Evolutionary conservation across 441 rosid species (phyloP), one percentile per base, ranked within the genome.

Genomic region (Populus trichocarpa): DNA sequence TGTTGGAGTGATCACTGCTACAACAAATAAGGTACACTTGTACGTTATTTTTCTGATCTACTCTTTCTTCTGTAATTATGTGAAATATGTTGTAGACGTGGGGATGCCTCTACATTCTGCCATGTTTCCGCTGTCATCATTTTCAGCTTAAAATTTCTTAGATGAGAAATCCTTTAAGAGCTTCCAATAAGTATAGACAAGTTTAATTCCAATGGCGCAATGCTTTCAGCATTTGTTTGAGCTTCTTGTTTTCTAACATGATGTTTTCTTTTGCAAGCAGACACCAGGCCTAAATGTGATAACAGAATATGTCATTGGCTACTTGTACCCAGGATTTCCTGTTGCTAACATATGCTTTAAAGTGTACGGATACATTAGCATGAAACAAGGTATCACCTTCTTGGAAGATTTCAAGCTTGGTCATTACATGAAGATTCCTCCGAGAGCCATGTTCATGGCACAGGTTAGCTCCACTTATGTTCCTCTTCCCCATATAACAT

Each of bases 401-500:
- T 84, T 95, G 71, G 94, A 92, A 85, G 98, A 95, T 83, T 93
- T 95, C 83, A 95, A 95, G 87, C 98, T 95, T 36, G 99, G 99
- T 79, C 98, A 95, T 73, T 93, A 95, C 81, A 95, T 95, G 99
- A 95, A 95, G 85, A 93, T 95, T 79, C 98, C 97, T 73, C 99
- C 99, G 42, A 87, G 92, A 80, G 89, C 89, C 35, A 92, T 93
- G 97, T 95, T 93, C 89, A 91, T 91, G 95, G 97, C 98, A 23
- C 99, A 95, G 90, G 96, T 91, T 46, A 59, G 35, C 36, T 38
- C 14, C 11, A 14, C 66, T 65, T 8, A 7, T 50, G 25, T 2
- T 36, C 50, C 14, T 20, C 8, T 59, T 50, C 63, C 2, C 6
- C 2, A 42, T 18, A 3, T 8, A 33, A 0, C 18, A 69, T 22